A percentile compares a stretch with the other conserved stretches of the same genome.
Conservation (phyloP, 331 rosid genomes). For the Quercus lobata region DNA sequence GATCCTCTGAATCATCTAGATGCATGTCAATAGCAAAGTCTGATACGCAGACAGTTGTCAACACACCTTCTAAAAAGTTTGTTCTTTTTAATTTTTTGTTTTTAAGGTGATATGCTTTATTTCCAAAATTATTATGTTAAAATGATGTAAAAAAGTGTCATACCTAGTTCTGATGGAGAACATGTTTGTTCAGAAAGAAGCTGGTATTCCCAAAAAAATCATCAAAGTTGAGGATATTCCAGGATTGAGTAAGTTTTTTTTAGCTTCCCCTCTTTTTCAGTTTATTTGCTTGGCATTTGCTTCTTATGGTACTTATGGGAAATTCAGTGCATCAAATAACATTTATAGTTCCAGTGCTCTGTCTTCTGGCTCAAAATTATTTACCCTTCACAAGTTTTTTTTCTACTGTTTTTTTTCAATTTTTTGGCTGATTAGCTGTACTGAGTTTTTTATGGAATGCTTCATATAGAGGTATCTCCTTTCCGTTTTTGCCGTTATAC, state of each 20-base stretch:
- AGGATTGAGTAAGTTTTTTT: slow-evolving; percentile 71
- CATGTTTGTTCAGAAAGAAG: slow-evolving; percentile 67
- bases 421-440: background rate
- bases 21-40: background rate
- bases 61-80: background rate
- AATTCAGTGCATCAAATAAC: slow-evolving; percentile 10
- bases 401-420: background rate
- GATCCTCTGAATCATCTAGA: background rate
- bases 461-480: background rate
- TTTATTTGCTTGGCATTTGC: background rate
- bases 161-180: slow-evolving; percentile 26
- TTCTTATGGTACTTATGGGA: slow-evolving; percentile 2
- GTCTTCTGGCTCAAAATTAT: background rate
- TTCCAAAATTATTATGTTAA: slow-evolving; percentile 7
- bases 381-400: background rate
- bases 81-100: slow-evolving; percentile 4
- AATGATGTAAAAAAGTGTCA: slow-evolving; percentile 1
- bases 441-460: background rate
- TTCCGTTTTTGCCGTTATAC: background rate
- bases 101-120: slow-evolving; percentile 12
- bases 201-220: slow-evolving; percentile 71
- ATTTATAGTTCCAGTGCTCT: background rate
- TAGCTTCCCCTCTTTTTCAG: slow-evolving; percentile 7
- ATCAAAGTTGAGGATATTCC: slow-evolving; percentile 82
- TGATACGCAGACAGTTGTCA: background rate